Evolutionary conservation across 148 eudicot genomes (phyloP).

Genomic region (Diospyros kaki): DNA sequence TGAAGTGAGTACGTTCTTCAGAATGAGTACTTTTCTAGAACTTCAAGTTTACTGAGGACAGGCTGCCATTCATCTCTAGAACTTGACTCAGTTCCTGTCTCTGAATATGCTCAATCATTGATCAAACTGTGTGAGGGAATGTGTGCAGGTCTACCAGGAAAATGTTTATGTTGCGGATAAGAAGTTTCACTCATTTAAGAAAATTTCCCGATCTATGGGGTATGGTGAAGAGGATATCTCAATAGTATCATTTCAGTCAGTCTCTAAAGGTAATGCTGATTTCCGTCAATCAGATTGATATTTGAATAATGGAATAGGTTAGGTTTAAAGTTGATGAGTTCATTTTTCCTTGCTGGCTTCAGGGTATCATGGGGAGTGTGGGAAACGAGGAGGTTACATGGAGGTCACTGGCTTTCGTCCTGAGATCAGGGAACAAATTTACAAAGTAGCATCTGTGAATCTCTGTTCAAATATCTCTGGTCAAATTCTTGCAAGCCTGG

Average conservation of each 20-base stretch:
- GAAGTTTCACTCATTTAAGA: slow-evolving; percentile 87
- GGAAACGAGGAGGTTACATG: slow-evolving; percentile 98
- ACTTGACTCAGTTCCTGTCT: not conserved
- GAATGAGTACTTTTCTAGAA: slow-evolving; percentile 5
- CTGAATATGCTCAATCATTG: not conserved
- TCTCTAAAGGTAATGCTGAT: slow-evolving; percentile 70
- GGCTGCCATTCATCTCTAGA: not conserved
- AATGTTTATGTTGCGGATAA: slow-evolving; percentile 84
- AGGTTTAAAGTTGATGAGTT: slow-evolving; percentile 6
- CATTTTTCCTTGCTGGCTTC: slow-evolving; percentile 10
- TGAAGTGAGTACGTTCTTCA: slow-evolving; percentile 54
- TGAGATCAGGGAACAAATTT: slow-evolving; percentile 79
- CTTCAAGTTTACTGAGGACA: not conserved
- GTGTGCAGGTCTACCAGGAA: slow-evolving; percentile 88
- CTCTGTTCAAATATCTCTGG: slow-evolving; percentile 89
- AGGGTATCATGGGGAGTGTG: slow-evolving; percentile 98
- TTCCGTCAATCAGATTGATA: slow-evolving; percentile 1
- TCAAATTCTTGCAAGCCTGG: slow-evolving; percentile 90
- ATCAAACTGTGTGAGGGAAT: not conserved
- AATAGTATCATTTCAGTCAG: slow-evolving; percentile 83
- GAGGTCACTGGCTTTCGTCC: slow-evolving; percentile 91
- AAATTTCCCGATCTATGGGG: slow-evolving; percentile 77
- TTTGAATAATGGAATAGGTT: not conserved
- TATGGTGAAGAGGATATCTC: slow-evolving; percentile 73
- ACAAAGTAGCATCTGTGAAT: slow-evolving; percentile 90